Evolutionary conservation across 805 yeast genomes (phyloP).

Genomic region (Schwanniomyces sp.): DNA sequence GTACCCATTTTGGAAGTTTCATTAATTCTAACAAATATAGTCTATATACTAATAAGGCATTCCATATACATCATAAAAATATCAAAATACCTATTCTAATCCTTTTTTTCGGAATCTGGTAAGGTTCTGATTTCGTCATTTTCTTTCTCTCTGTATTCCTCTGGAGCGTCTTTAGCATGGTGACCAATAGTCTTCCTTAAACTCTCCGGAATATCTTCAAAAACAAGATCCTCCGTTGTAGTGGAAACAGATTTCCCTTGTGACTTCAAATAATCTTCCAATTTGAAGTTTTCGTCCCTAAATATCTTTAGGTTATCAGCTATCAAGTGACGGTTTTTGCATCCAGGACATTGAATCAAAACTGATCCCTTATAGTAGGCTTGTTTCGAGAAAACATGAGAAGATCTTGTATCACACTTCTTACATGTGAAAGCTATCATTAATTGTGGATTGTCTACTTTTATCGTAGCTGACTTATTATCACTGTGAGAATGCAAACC

Average conservation of each 20-base stretch:
- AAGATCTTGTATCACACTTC: constrained; percentile 77
- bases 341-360: constrained; percentile 87
- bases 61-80: not conserved
- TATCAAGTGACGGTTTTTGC: constrained; percentile 82
- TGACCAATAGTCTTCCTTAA: constrained; percentile 54
- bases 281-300: constrained; percentile 71
- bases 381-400: constrained; percentile 90
- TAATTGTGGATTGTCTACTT: constrained; percentile 73
- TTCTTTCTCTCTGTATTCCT: constrained; percentile 20
- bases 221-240: constrained; percentile 65
- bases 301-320: constrained; percentile 77
- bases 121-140: constrained; percentile 4
- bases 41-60: not conserved
- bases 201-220: constrained; percentile 65
- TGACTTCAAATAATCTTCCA: constrained; percentile 73
- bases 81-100: not conserved
- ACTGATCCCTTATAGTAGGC: constrained; percentile 88
- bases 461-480: constrained; percentile 24
- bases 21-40: not conserved
- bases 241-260: constrained; percentile 75
- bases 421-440: constrained; percentile 94
- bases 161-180: constrained; percentile 68
- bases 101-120: constrained; percentile 1
- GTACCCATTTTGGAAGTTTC: not conserved
- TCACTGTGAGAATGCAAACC: not conserved